A percentile compares a stretch with the other conserved stretches of the same genome.
These are phyloP conservation scores for Collybia sordida DNA, from an alignment of 768 basidiomycete species.

Conservation along the genomic window DNA sequence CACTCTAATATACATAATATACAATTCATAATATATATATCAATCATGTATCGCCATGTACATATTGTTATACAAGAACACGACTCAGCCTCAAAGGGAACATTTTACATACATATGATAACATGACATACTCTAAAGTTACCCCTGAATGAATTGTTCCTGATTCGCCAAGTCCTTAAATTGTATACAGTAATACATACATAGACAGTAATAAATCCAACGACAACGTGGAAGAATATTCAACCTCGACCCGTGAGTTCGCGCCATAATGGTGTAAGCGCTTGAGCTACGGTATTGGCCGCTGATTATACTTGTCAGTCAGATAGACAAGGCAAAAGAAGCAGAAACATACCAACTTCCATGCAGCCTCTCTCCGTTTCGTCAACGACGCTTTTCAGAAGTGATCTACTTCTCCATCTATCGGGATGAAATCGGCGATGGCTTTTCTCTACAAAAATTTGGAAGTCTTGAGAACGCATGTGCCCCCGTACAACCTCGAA, in stretches of 20 bases:
- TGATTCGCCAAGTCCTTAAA: too few species aligned
- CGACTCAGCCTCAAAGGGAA: too few species aligned
- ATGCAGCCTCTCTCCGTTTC: slow-evolving; percentile 56
- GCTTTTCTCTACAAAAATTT: slow-evolving; percentile 64
- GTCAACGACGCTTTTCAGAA: slow-evolving; percentile 58
- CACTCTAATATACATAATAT: background rate
- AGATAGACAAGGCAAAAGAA: background rate
- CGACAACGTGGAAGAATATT: slow-evolving; percentile 13
- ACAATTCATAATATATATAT: too few species aligned
- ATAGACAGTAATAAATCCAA: too few species aligned
- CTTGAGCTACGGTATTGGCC: slow-evolving; percentile 71
- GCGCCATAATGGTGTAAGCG: slow-evolving; percentile 68
- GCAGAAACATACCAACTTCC: slow-evolving; percentile 56
- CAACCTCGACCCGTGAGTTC: slow-evolving; percentile 25
- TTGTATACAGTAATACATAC: too few species aligned
- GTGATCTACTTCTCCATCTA: slow-evolving; percentile 68
- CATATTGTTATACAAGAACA: too few species aligned
- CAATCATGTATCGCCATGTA: too few species aligned
- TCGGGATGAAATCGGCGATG: slow-evolving; percentile 80
- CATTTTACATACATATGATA: too few species aligned
- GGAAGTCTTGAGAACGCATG: slow-evolving; percentile 64
- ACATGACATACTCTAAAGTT: too few species aligned
- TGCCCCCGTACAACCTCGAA: slow-evolving; percentile 52
- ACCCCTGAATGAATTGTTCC: too few species aligned
- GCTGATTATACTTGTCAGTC: slow-evolving; percentile 18